Evolutionary conservation across 345 rosid genomes (phyloP), one percentile per base, ranked within the genome.

Genomic region (Hibiscus tridactylites): DNA sequence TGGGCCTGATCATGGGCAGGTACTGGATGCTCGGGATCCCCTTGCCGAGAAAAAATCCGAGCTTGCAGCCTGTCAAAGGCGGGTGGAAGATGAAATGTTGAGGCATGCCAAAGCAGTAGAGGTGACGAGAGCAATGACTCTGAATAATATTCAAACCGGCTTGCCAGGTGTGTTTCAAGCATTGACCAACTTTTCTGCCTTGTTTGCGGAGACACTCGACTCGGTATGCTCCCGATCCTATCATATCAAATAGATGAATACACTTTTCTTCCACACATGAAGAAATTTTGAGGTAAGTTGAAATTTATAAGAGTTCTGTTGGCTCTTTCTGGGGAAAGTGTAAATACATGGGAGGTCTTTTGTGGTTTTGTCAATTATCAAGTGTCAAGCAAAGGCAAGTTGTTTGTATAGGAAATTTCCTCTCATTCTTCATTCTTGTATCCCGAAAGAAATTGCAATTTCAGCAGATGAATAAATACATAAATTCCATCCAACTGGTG

Each of bases 141-240:
- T 90, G 77, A 92, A 95, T 74, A 75, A 90, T 77, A 82, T 95
- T 50, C 98, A 92, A 82, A 90, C 99, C 0, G 99, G 98, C 17
- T 77, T 95, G 74, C 97, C 99, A 0, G 99, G 99, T 9, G 96
- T 95, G 58, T 95, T 92, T 74, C 96, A 85, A 82, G 97, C 99
- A 35, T 65, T 95, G 49, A 86, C 98, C 1, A 92, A 88, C 74
- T 95, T 95, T 78, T 92, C 99, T 44, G 76, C 88, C 75, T 78
- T 95, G 50, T 92, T 92, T 77, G 81, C 80, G 1, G 90, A 87
- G 79, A 83, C 85, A 63, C 92, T 95, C 6, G 87, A 84, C 13
- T 9, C 79, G 65, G 99, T 89, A 47, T 95, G 96, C 85, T 78
- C 77, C 69, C 82, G 84, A 17, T 92, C 98, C 59, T 92, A 92